Base-by-base conservation (phyloP, 2,329 filamentous ascomycete genomes). In the Fusarium abutilonis region DNA sequence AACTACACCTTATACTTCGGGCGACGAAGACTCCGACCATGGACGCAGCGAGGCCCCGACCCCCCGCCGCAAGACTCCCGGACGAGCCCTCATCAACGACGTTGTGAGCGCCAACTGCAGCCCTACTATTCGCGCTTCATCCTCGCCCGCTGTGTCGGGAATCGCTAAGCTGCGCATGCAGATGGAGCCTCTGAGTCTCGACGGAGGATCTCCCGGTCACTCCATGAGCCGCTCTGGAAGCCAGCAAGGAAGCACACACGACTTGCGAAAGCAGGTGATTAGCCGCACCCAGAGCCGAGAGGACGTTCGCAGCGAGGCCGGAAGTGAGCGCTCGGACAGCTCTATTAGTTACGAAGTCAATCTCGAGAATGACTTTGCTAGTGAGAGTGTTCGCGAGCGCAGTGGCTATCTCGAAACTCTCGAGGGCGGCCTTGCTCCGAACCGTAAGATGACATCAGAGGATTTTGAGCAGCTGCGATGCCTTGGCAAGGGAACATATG, bases 401-500 rank as follows among this genome's bases (percentile, higher is more conserved):
- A 73, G 76, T 34, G 74, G 74, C 51, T 78, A 78, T 66, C 72
- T 78, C 54, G 78, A 80, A 31, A 78, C 78, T 6, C 71, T 83
- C 40, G 86, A 87, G 67, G 84, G 84, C 23, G 82, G 83, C 14
- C 75, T 86, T 52, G 76, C 83, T 67, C 72, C 82, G 70, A 74
- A 81, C 60, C 87, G 91, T 64, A 98, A 99, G 80, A 97, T 98
- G 90, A 90, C 89, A 9, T 89, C 93, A 2, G 86, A 89, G 10
- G 95, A 99, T 74, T 99, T 99, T 74, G 90, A 96, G 71, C 87
- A 91, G 10, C 80, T 99, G 46, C 91, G 92, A 45, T 98, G 94
- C 75, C 88, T 99, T 19, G 96, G 96, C 53, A 98, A 98, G 74
- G 95, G 95, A 44, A 93, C 95, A 13, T 99, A 95, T 74, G 95